Evolutionary conservation across 345 rosid genomes (phyloP), one percentile per base, ranked within the genome.

Genomic region (Durio zibethinus): DNA sequence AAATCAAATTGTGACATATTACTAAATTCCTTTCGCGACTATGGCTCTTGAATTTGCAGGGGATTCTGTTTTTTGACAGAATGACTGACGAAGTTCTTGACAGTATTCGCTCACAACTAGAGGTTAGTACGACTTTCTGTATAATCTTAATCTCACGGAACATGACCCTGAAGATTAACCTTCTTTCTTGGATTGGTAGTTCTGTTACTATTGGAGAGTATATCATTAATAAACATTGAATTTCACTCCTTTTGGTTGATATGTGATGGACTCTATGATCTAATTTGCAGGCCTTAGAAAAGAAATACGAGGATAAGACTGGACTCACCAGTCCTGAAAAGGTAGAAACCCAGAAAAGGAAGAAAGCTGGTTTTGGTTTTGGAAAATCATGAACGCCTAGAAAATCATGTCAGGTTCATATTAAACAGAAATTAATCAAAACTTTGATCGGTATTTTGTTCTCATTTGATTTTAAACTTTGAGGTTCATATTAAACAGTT

Each of bases 71-170:
- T 87, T 91, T 90, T 31, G 99, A 92, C 80, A 89, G 89, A 89
- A 93, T 93, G 97, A 85, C 91, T 16, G 94, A 87, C 45, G 90
- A 89, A 70, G 96, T 95, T 86, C 88, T 95, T 77, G 92, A 91
- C 70, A 78, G 80, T 72, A 91, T 95, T 75, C 87, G 76, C 15
- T 77, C 68, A 69, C 84, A 88, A 77, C 87, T 95, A 80, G 89
- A 93, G 91, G 98, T 95, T 77, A 84, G 88, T 82, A 47, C 36
- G 73, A 65, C 59, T 61, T 80, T 68, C 38, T 60, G 36, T 42
- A 52, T 18, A 5, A 3, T 79, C 62, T 72, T 15, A 14, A 7
- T 36, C 2, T 25, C 40, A 10, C 61, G 9, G 2, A 7, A 38
- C 42, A 7, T 7, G 6, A 14, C 16, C 15, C 3, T 64, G 75